Evolutionary conservation across 257 asterid species (phyloP).

Genomic region (Capsicum rhomboideum): DNA sequence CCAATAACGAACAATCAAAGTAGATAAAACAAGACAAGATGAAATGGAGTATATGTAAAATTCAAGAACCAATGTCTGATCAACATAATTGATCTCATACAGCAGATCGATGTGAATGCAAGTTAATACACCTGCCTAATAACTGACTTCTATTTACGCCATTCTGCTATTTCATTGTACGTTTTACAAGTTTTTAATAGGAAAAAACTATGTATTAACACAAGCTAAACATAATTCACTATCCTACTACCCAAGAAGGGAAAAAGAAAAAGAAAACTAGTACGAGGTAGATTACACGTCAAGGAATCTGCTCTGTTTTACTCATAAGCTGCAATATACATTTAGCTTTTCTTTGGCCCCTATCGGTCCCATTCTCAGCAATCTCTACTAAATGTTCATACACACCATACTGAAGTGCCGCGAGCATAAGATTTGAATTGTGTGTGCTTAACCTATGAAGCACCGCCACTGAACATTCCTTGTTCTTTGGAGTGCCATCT

Average conservation of each 20-base stretch:
- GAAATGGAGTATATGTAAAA: background rate
- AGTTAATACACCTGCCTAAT: no score
- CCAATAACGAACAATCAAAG: background rate
- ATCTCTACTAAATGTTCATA: constrained; percentile 57
- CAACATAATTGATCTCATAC: no score
- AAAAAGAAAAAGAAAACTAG: no score
- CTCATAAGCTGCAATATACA: constrained; percentile 46
- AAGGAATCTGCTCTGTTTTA: constrained; percentile 45
- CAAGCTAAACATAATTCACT: background rate
- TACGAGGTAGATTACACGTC: no score
- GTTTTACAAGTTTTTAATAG: background rate
- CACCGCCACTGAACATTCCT: constrained; percentile 73
- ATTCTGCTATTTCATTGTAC: background rate
- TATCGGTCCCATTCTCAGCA: constrained; percentile 55
- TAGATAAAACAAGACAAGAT: background rate
- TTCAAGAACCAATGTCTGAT: no score
- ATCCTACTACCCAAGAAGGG: background rate
- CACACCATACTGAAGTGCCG: constrained; percentile 74
- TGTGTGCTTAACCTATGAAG: constrained; percentile 53
- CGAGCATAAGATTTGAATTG: constrained; percentile 50
- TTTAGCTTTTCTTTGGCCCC: constrained; percentile 71
- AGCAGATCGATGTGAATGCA: no score
- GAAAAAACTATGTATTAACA: background rate
- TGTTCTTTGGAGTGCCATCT: constrained; percentile 61
- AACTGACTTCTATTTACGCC: background rate